A percentile compares a stretch with the other conserved stretches of the same genome.
Evolutionary conservation across 495 filamentous ascomycete species (phyloP).

Genomic region (Chaetomium tenue): DNA sequence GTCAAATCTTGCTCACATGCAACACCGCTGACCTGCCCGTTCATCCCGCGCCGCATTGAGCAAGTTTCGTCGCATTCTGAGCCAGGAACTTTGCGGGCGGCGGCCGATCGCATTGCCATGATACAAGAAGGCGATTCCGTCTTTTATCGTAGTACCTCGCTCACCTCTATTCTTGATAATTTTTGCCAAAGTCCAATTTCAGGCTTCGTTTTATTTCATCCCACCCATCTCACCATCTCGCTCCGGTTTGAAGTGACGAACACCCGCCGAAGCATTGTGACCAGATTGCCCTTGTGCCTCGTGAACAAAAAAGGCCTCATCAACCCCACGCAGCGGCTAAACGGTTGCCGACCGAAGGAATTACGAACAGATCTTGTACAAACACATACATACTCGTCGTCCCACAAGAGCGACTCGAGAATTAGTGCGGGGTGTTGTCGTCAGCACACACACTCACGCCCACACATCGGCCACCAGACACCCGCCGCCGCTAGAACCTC

Average conservation of each 20-base stretch:
- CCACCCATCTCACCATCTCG: neutral
- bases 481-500: neutral
- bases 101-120: too few relatives aligned
- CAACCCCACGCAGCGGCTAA: slow-evolving; percentile 18
- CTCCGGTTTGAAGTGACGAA: too few relatives aligned
- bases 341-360: slow-evolving; percentile 6
- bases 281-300: neutral
- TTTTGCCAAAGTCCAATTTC: neutral
- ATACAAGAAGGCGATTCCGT: neutral
- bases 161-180: neutral
- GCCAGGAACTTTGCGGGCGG: too few relatives aligned
- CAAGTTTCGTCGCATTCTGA: slow-evolving; percentile 13
- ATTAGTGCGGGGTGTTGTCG: neutral
- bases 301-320: neutral
- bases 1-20: neutral
- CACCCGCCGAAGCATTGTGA: neutral
- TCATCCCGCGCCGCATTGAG: slow-evolving; percentile 5
- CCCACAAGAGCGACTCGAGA: neutral
- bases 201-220: neutral
- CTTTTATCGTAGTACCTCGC: neutral
- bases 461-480: neutral
- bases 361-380: neutral
- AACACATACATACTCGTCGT: neutral
- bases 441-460: neutral
- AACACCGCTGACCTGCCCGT: neutral